A percentile compares a stretch with the other conserved stretches of the same genome.
These are phyloP conservation scores for Arthrobotrys conoides DNA, from an alignment of 2,329 filamentous ascomycete species.

Conservation along the genomic window DNA sequence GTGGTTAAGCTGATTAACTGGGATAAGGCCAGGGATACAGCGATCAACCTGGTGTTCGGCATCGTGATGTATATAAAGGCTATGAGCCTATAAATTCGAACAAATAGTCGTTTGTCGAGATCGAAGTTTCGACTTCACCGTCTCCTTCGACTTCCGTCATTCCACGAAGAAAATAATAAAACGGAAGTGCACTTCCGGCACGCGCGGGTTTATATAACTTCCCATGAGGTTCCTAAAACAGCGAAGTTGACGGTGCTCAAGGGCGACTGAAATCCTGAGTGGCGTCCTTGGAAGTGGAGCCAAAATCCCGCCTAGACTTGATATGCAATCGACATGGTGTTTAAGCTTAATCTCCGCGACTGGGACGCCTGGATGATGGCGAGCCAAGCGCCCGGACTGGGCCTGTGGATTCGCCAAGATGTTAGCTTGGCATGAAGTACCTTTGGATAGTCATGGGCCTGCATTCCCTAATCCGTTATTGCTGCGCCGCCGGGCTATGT, in stretches of 20 bases:
- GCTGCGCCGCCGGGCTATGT: no score
- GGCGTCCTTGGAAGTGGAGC: conserved; percentile 24
- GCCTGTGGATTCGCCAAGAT: not conserved
- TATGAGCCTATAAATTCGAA: not conserved
- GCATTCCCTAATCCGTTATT: no score
- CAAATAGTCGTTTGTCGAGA: no score
- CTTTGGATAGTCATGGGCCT: no score
- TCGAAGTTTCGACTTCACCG: not conserved
- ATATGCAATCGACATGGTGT: not conserved
- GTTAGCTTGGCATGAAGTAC: conserved; percentile 8
- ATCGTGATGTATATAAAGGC: not conserved
- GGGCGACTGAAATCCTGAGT: conserved; percentile 7
- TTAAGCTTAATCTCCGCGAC: not conserved
- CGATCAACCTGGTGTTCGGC: not conserved
- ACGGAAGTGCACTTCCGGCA: not conserved
- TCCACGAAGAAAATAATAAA: not conserved
- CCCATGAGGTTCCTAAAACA: not conserved
- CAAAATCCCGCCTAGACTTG: conserved; percentile 26
- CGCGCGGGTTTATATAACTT: not conserved
- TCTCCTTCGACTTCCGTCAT: not conserved
- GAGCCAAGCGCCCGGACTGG: not conserved
- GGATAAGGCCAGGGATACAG: not conserved
- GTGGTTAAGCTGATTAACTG: not conserved
- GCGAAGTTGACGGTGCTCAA: not conserved
- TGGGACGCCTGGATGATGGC: not conserved